These are phyloP conservation scores for Farysia itapuensis DNA, from an alignment of 1,284 basidiomycete species.

Conservation along the genomic window DNA sequence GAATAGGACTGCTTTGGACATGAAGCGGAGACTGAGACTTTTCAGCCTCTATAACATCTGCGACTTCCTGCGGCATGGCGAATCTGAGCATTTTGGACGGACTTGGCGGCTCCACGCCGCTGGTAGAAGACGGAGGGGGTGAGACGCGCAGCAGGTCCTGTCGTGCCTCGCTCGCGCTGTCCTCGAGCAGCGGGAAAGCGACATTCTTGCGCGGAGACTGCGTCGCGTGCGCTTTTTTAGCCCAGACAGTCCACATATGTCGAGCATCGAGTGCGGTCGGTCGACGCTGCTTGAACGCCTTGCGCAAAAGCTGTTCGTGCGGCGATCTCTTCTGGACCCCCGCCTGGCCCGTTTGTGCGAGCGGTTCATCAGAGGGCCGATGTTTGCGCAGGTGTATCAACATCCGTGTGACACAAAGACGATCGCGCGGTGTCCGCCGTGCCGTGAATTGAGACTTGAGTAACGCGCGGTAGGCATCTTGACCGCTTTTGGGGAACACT, in stretches of 20 bases:
- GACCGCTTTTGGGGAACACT: no score
- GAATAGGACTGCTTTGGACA: no score
- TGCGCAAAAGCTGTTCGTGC: conserved; percentile 6
- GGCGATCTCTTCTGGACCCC: neutral
- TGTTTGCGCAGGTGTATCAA: neutral
- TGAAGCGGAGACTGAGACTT: no score
- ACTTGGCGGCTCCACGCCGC: no score
- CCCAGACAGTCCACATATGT: conserved; percentile 19
- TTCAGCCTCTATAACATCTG: no score
- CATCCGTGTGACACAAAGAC: neutral
- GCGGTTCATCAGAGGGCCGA: neutral
- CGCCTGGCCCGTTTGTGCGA: neutral
- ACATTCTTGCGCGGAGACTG: no score
- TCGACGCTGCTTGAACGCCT: neutral
- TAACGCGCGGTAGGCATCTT: neutral
- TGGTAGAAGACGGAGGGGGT: no score
- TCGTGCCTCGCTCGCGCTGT: no score
- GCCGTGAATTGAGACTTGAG: neutral
- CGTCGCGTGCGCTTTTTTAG: neutral
- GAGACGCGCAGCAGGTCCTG: no score
- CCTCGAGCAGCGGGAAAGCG: no score
- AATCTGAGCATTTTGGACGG: no score
- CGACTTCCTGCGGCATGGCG: no score
- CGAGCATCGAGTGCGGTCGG: conserved; percentile 11
- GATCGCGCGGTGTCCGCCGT: neutral